phyloP scores from a whole-genome alignment of 352 stramenopile genomes.

The Globisporangium orthogonon region DNA sequence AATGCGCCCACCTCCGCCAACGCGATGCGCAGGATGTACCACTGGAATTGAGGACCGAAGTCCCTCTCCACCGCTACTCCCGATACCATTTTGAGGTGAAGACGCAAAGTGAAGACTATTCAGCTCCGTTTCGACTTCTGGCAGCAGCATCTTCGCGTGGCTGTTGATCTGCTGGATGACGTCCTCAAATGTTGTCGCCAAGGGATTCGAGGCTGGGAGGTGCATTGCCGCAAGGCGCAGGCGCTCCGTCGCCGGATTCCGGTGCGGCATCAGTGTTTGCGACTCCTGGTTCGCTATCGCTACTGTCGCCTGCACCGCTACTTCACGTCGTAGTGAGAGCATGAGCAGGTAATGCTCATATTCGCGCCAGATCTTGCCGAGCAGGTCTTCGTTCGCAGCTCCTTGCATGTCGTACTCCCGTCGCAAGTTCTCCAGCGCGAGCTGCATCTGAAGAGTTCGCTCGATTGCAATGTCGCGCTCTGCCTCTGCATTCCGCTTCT shows the following conservation, averaged over 20 bases:
- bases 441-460: conserved; percentile 34
- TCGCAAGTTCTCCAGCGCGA: conserved; percentile 28
- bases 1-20: not conserved
- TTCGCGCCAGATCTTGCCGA: conserved; percentile 41
- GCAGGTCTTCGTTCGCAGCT: conserved; percentile 43
- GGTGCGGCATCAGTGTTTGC: conserved; percentile 60
- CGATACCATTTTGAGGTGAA: not conserved
- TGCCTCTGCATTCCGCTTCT: conserved; percentile 31
- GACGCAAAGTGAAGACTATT: not conserved
- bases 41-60: conserved; percentile 1
- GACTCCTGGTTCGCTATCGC: conserved; percentile 20
- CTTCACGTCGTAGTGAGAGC: conserved; percentile 44
- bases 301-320: conserved; percentile 57
- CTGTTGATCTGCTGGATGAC: conserved; percentile 62
- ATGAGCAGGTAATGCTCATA: conserved; percentile 63
- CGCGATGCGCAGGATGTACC: conserved; percentile 3
- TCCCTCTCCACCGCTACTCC: not conserved
- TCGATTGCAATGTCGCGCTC: conserved; percentile 40
- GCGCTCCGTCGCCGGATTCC: conserved; percentile 61
- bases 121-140: conserved; percentile 33
- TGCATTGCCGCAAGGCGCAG: conserved; percentile 35
- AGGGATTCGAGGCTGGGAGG: conserved; percentile 29
- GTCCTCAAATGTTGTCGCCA: conserved; percentile 18
- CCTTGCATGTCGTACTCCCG: conserved; percentile 46
- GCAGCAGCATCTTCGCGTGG: conserved; percentile 34